A percentile compares a stretch with the other conserved stretches of the same genome.
phyloP scores from a whole-genome alignment of 257 asterid genomes.

The Catharanthus roseus region DNA sequence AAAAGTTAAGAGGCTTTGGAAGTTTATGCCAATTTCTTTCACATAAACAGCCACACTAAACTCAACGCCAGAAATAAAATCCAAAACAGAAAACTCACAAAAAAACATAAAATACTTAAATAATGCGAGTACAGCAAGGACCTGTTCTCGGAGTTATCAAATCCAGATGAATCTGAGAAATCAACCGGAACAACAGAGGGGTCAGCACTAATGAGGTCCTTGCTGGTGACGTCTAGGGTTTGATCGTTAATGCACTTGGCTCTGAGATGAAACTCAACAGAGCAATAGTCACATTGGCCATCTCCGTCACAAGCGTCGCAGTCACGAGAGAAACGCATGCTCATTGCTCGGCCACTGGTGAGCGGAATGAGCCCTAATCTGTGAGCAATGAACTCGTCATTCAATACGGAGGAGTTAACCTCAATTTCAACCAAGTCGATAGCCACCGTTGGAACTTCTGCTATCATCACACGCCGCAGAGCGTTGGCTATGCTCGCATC shows the following conservation, averaged over 20 bases:
- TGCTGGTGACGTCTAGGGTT: slow-evolving; percentile 87
- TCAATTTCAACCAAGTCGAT: slow-evolving; percentile 95
- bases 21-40: too few relatives aligned
- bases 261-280: slow-evolving; percentile 82
- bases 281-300: slow-evolving; percentile 94
- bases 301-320: slow-evolving; percentile 99
- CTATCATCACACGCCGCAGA: slow-evolving; percentile 94
- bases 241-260: slow-evolving; percentile 73
- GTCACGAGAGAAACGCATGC: slow-evolving; percentile 95
- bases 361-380: slow-evolving; percentile 92
- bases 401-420: slow-evolving; percentile 83
- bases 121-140: neutral
- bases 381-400: slow-evolving; percentile 92
- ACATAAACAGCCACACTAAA: neutral
- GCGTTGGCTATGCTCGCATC: slow-evolving; percentile 96
- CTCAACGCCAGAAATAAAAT: neutral
- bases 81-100: neutral
- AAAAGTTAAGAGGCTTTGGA: neutral
- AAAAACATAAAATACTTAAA: neutral
- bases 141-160: slow-evolving; percentile 19
- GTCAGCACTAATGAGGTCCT: slow-evolving; percentile 86
- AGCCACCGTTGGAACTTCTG: slow-evolving; percentile 94
- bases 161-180: slow-evolving; percentile 52
- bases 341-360: slow-evolving; percentile 86
- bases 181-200: slow-evolving; percentile 86